Evolutionary conservation across 306 rosid genomes (phyloP).

Genomic region (Glycine tomentella): DNA sequence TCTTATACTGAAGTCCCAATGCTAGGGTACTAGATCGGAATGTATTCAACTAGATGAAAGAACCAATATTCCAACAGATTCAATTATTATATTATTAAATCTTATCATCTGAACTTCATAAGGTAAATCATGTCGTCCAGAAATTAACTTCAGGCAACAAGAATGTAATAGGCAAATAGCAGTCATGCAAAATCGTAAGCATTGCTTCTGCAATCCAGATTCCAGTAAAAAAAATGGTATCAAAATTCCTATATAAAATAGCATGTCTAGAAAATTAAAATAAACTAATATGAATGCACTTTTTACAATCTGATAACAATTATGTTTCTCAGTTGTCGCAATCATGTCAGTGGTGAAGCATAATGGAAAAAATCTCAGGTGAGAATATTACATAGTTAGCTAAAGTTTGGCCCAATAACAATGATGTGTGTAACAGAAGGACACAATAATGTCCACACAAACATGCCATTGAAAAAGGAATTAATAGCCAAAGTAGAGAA

Average conservation of each 20-base stretch:
- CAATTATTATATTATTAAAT: constrained; percentile 17
- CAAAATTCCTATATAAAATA: constrained; percentile 4
- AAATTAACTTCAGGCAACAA: background rate
- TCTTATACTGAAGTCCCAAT: background rate
- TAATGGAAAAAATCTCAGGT: background rate
- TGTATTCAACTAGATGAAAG: constrained; percentile 13
- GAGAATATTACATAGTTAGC: constrained; percentile 6
- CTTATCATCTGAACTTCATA: constrained; percentile 11
- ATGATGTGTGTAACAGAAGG: background rate
- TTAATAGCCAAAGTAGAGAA: background rate
- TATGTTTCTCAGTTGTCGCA: background rate
- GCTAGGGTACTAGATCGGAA: background rate
- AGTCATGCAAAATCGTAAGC: background rate
- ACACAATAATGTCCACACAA: background rate
- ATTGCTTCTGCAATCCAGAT: background rate
- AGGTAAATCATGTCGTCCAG: background rate
- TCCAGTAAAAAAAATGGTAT: background rate
- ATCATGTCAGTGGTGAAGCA: constrained; percentile 20
- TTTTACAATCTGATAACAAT: background rate
- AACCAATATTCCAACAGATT: background rate
- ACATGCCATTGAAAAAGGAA: background rate
- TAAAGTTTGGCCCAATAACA: background rate
- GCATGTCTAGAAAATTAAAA: background rate
- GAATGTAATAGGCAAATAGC: constrained; percentile 6
- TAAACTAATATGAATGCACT: background rate